These are phyloP conservation scores for Talaromyces sp. DNA, from an alignment of 2,329 filamentous ascomycete genomes.

Conservation along the genomic window DNA sequence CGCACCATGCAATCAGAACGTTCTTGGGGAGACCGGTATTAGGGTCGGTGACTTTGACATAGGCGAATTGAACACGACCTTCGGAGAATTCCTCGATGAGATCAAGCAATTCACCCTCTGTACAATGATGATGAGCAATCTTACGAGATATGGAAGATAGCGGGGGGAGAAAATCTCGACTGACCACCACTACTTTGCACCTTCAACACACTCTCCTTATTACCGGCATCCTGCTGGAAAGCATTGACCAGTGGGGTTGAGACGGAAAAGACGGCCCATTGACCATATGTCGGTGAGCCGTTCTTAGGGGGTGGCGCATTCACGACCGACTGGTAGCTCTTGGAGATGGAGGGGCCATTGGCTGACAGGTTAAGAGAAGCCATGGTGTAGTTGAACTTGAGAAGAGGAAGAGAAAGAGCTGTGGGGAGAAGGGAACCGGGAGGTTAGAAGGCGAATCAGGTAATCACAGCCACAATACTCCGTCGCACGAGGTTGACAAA, in stretches of 20 bases:
- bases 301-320: conserved; percentile 61
- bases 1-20: conserved; percentile 94
- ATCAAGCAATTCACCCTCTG: conserved; percentile 88
- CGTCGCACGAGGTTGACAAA: neutral
- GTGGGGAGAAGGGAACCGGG: neutral
- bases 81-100: conserved; percentile 96
- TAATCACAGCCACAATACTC: neutral
- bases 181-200: conserved; percentile 88
- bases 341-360: conserved; percentile 77
- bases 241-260: conserved; percentile 89
- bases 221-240: conserved; percentile 77
- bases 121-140: neutral
- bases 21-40: conserved; percentile 89
- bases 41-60: conserved; percentile 93
- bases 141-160: neutral
- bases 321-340: conserved; percentile 72
- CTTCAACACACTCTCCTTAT: conserved; percentile 93
- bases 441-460: neutral
- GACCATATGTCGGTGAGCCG: conserved; percentile 77
- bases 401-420: conserved; percentile 1
- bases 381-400: conserved; percentile 48
- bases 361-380: conserved; percentile 78
- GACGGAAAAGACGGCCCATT: conserved; percentile 94
- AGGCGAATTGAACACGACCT: conserved; percentile 94
- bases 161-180: conserved; percentile 16